A percentile compares a stretch with the other conserved stretches of the same genome.
Conservation (phyloP, 139 green algal species). For the Spirogloea muscicola region DNA sequence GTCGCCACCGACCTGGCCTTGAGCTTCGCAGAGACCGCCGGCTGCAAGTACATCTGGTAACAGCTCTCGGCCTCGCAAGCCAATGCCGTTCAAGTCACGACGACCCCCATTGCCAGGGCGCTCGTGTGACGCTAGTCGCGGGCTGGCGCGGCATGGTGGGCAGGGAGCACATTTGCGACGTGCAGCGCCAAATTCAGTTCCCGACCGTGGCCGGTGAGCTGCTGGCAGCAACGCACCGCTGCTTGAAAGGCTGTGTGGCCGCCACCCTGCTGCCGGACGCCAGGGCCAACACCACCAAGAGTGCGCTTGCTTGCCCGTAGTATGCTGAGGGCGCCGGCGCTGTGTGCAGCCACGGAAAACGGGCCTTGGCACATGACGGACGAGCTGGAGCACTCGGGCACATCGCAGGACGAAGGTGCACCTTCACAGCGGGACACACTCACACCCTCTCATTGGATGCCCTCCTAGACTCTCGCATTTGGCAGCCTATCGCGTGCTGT, state of each 20-base stretch:
- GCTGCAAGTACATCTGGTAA: constrained; percentile 86
- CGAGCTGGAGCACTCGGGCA: constrained; percentile 27
- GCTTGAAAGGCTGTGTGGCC: too few relatives aligned
- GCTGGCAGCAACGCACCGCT: too few relatives aligned
- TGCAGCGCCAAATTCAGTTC: constrained; percentile 46
- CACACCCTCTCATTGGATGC: too few relatives aligned
- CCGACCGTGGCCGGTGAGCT: constrained; percentile 30
- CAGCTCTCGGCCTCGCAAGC: neutral
- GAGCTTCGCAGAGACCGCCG: constrained; percentile 84
- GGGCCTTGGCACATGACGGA: constrained; percentile 4
- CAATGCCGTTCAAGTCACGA: neutral
- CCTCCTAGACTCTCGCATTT: too few relatives aligned
- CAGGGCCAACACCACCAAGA: too few relatives aligned
- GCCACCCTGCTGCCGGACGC: too few relatives aligned
- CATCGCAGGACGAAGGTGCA: constrained; percentile 32
- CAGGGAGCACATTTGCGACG: constrained; percentile 48
- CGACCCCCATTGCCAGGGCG: neutral
- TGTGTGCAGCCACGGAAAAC: too few relatives aligned
- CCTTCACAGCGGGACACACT: too few relatives aligned
- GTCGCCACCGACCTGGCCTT: constrained; percentile 89
- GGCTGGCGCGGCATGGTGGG: too few relatives aligned
- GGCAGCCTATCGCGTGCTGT: too few relatives aligned
- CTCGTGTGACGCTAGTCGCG: neutral
- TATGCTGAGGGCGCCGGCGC: too few relatives aligned
- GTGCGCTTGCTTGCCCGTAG: too few relatives aligned